Evolutionary conservation across 805 yeast species (phyloP), one percentile per base, ranked within the genome.

Genomic region (Pichia heedii): DNA sequence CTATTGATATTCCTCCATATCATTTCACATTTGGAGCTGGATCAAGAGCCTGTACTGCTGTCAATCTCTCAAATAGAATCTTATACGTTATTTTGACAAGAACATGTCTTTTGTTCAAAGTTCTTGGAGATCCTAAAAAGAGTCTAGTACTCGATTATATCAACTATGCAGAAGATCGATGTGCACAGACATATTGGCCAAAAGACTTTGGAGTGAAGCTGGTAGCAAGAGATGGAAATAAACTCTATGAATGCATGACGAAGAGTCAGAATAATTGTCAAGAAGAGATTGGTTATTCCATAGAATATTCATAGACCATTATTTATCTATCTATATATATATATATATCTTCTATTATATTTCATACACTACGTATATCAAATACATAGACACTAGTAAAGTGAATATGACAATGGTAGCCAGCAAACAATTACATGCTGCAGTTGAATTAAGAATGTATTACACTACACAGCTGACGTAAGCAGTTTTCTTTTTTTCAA

Each of bases 11-110:
- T n/a, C 54, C 55, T 10, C 57, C 57, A 10, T 54, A 49, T 32
- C 56, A 54, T 38, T 54, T 47, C 36, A 50, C 56, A 3, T 54
- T 51, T 40, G 54, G 56, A 29, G 57, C 55, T 3, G 56, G 56
- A 1, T 48, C 54, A 9, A 48, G 56, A 34, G 57, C 50, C 5
- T 54, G 57, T 33, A 54, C 57, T 8, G 57, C 57, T 10, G 43
- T 52, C 33, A 54, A 54, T 33, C 27, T 54, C 6, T 51, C 56
- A 2, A 48, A 49, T 5, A 33, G 56, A 15, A 50, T 52, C 6
- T 33, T 52, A 3, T 54, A 54, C 29, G 37, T 41, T 4, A 42
- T 51, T 24, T 36, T 52, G 35, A 41, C 50, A 2, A 39, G 54
- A 33, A 44, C 48, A 9, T 51, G 55, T 43, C 36, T 52, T 37